phyloP scores from a whole-genome alignment of 2,329 filamentous ascomycete genomes.

The Talaromyces pinophilus region DNA sequence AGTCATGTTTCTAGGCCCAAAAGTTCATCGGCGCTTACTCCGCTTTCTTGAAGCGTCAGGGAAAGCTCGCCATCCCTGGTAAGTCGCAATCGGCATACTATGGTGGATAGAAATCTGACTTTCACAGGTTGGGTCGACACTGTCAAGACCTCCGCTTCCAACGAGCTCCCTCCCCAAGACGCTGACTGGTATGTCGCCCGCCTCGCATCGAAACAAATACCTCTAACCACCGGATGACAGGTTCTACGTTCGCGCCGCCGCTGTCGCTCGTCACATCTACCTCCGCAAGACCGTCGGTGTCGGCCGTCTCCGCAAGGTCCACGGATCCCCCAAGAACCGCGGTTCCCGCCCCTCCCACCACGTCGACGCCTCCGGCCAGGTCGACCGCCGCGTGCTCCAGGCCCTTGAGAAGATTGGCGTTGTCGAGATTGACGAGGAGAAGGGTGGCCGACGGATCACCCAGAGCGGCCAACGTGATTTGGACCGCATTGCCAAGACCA shows the following conservation, averaged over 20 bases:
- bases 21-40: constrained; percentile 70
- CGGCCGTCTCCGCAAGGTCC: constrained; percentile 92
- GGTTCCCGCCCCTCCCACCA: constrained; percentile 88
- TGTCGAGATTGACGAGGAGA: constrained; percentile 95
- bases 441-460: constrained; percentile 97
- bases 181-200: constrained; percentile 81
- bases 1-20: constrained; percentile 53
- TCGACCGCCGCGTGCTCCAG: constrained; percentile 98
- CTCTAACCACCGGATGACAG: constrained; percentile 26
- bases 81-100: constrained; percentile 26
- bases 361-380: constrained; percentile 89
- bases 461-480: constrained; percentile 98
- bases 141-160: constrained; percentile 95
- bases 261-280: constrained; percentile 97
- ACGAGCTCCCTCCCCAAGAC: constrained; percentile 97
- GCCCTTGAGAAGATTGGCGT: constrained; percentile 99
- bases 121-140: constrained; percentile 92
- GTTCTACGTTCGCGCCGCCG: constrained; percentile 83
- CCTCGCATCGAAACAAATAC: background rate
- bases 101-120: background rate
- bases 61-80: constrained; percentile 70
- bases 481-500: constrained; percentile 88
- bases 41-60: constrained; percentile 70
- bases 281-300: constrained; percentile 99
- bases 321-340: constrained; percentile 97